Percentiles rank a stretch among this genome's conserved stretches.
phyloP scores from a whole-genome alignment of 257 asterid species.

The Forsythia viridissima region DNA sequence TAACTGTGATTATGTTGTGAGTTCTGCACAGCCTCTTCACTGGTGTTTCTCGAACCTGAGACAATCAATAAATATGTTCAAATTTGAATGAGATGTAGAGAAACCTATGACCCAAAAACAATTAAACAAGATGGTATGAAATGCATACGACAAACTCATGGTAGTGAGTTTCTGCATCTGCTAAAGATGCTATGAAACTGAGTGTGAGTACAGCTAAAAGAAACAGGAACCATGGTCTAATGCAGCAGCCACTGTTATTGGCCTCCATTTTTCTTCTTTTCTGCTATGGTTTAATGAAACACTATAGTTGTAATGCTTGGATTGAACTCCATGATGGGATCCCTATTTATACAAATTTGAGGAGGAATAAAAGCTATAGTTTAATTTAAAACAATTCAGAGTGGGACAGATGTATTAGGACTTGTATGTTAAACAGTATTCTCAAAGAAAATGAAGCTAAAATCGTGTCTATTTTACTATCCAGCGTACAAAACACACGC shows the following conservation, averaged over 20 bases:
- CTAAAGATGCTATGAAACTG: conserved; percentile 22
- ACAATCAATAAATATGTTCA: background rate
- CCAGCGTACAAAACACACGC: background rate
- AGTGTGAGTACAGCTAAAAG: conserved; percentile 23
- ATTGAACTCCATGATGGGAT: conserved; percentile 7
- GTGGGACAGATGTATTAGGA: background rate
- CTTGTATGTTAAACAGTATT: background rate
- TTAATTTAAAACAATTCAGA: background rate
- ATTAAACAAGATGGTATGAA: too few relatives aligned
- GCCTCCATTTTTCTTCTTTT: conserved; percentile 33
- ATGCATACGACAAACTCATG: conserved; percentile 47
- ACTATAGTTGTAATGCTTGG: conserved; percentile 26
- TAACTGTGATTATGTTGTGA: conserved; percentile 54
- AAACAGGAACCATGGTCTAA: conserved; percentile 18
- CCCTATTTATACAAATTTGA: conserved; percentile 37
- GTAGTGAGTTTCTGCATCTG: conserved; percentile 53
- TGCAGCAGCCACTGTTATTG: conserved; percentile 3
- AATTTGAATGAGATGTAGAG: background rate
- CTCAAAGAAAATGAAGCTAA: background rate
- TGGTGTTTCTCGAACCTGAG: conserved; percentile 52
- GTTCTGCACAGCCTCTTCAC: conserved; percentile 62
- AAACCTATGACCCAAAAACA: too few relatives aligned
- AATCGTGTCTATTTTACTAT: background rate
- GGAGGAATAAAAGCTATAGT: background rate
- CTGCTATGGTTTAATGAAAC: conserved; percentile 12